Evolutionary conservation across 2,329 filamentous ascomycete species (phyloP).

Genomic region (Botrytis fabae): DNA sequence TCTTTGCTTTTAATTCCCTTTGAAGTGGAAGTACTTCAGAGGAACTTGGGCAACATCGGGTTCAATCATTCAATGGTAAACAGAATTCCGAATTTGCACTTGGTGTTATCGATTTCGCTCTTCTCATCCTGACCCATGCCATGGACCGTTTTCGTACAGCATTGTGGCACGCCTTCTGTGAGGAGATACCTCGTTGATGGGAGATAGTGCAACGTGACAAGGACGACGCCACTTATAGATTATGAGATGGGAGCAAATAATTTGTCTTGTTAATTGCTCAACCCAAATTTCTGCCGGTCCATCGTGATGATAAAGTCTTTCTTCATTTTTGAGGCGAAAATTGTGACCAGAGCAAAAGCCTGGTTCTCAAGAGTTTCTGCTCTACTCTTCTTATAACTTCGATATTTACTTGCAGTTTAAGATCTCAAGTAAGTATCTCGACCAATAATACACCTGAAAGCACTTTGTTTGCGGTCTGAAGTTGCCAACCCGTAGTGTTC

Average conservation of each 20-base stretch:
- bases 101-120: not conserved
- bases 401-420: not conserved
- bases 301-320: not conserved
- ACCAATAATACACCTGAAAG: not conserved
- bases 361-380: not conserved
- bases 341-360: not conserved
- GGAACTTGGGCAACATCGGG: not conserved
- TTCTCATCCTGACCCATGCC: not conserved
- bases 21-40: not conserved
- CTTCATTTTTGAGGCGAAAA: not conserved
- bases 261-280: not conserved
- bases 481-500: not conserved
- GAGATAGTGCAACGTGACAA: not conserved
- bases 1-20: not conserved
- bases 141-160: not conserved
- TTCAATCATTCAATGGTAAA: not conserved
- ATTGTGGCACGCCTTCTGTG: not conserved
- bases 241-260: not conserved
- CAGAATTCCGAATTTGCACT: not conserved
- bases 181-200: fast-evolving
- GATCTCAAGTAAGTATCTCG: not conserved
- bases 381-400: not conserved
- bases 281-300: not conserved
- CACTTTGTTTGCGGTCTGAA: not conserved
- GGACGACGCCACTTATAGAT: not conserved